Evolutionary conservation across 139 green algal species (phyloP), one percentile per base, ranked within the genome.

Genomic region (Deuterostichococcus epilithicus): DNA sequence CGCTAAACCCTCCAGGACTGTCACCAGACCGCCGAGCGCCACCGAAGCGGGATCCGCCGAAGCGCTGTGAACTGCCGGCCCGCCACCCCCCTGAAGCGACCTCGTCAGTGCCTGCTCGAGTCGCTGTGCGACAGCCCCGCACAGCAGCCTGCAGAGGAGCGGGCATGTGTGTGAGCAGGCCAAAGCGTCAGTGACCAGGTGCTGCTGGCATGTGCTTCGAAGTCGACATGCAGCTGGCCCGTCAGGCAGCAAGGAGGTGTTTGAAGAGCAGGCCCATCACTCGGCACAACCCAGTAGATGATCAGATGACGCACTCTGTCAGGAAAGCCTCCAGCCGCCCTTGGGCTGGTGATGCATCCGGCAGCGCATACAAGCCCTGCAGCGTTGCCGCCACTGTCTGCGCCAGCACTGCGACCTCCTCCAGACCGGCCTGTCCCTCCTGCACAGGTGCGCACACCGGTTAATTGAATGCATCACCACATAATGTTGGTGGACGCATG

Each of bases 21-120:
- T 28, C 20, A 28, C 10, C 52, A 63, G 13, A 23, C 20, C 52
- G 52, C 18, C 52, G 3, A 28, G 18, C 3, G 52, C 52, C 85
- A 63, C 81, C 58, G 33, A 92, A 83, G 25, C 42, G 8, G 42
- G n/a, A n/a, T n/a, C n/a, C n/a, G n/a, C n/a, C n/a, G n/a, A n/a
- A n/a, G n/a, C 42, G 42, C 10, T 13, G 42, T 52, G 42, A 8
- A 8, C 42, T 52, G 42, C 10, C 42, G 13, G 42, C 42, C 10
- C 8, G 42, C 13, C 42, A 52, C 10, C 8, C 42, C 42, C 42
- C 8, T 13, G 8, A 13, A 23, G 8, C 10, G 42, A 52, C 8
- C 8, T 8, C 42, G 3, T 13, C 10, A 63, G 18, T 20, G 52
- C 52, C 3, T 28, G 52, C 10, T 63, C 18, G 3, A 63, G 13